Percentiles rank a stretch among this genome's conserved stretches.
These are phyloP conservation scores for Thalassia testudinum DNA, from an alignment of 116 monocot genomes.

Conservation along the genomic window DNA sequence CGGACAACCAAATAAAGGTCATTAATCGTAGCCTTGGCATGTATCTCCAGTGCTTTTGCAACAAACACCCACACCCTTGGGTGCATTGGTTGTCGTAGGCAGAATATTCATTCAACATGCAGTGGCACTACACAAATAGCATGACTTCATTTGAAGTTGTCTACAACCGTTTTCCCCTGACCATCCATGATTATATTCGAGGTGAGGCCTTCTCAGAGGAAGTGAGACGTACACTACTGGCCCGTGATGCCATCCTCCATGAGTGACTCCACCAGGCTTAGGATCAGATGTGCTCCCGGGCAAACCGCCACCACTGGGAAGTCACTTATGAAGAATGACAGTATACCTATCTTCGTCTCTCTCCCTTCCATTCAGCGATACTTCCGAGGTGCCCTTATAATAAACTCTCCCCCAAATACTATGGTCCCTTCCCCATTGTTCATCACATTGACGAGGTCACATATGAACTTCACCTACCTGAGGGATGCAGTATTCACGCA, in stretches of 20 bases:
- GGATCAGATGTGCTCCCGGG: not conserved
- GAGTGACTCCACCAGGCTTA: not conserved
- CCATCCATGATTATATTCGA: not conserved
- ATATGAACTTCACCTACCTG: not conserved
- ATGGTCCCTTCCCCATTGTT: not conserved
- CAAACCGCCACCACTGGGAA: not conserved
- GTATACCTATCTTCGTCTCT: not conserved
- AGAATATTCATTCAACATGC: not conserved
- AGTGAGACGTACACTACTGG: not conserved
- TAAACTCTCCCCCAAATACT: not conserved
- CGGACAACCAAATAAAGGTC: not conserved
- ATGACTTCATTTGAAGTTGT: not conserved
- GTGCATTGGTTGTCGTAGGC: not conserved
- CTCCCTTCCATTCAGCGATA: not conserved
- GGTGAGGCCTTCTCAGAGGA: not conserved
- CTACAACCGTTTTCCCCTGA: not conserved
- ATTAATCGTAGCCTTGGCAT: not conserved
- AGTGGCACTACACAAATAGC: not conserved
- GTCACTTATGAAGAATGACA: not conserved
- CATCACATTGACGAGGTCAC: not conserved
- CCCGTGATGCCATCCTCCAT: not conserved
- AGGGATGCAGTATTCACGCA: not conserved
- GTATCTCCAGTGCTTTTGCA: not conserved
- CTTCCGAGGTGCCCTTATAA: not conserved
- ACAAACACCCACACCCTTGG: not conserved